Percentiles rank a stretch among this genome's conserved stretches.
phyloP scores from a whole-genome alignment of 1,284 basidiomycete species.

The Fomes fomentarius region DNA sequence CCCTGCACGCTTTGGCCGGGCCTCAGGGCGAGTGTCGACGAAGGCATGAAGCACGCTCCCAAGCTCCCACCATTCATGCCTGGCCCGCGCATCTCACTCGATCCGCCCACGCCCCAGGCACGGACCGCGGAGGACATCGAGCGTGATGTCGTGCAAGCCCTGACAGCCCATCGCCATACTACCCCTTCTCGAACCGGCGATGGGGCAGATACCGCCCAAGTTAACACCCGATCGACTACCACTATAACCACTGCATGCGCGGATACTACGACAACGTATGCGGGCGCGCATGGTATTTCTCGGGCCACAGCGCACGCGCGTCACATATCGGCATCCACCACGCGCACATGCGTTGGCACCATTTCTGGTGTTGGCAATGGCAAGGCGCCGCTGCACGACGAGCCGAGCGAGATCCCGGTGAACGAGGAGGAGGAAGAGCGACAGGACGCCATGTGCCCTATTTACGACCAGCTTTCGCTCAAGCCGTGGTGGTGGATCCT shows the following conservation, averaged over 20 bases:
- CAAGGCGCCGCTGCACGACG: neutral
- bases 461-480: slow-evolving; percentile 55
- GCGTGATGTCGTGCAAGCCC: neutral
- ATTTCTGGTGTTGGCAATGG: neutral
- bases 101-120: slow-evolving; percentile 17
- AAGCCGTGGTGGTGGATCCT: slow-evolving; percentile 56
- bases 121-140: slow-evolving; percentile 9
- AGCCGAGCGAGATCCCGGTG: neutral
- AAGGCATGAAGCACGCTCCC: neutral
- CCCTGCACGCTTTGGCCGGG: slow-evolving; percentile 38
- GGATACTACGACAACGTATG: too few species aligned
- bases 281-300: neutral
- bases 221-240: too few species aligned
- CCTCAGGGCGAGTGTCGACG: slow-evolving; percentile 7
- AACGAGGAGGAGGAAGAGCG: slow-evolving; percentile 55
- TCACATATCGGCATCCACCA: slow-evolving; percentile 16
- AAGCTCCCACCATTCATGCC: neutral
- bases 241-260: too few species aligned
- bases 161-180: too few species aligned
- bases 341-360: slow-evolving; percentile 16
- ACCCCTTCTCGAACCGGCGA: too few species aligned
- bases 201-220: too few species aligned
- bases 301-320: neutral
- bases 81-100: slow-evolving; percentile 12
- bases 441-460: slow-evolving; percentile 50